Evolutionary conservation across 2,329 filamentous ascomycete species (phyloP).

Genomic region (Zymoseptoria tritici): DNA sequence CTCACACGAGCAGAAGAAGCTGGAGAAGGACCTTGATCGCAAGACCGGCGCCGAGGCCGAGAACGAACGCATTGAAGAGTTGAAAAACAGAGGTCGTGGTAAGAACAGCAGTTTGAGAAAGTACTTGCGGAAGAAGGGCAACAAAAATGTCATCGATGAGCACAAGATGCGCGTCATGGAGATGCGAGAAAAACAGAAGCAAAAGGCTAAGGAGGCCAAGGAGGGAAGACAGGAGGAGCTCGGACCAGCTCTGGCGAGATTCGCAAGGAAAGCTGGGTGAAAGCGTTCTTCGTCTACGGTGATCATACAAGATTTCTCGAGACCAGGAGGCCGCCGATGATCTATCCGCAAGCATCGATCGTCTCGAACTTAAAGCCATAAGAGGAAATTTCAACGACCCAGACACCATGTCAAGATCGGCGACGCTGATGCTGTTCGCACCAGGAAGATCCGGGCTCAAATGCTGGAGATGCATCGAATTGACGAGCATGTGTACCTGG

Average conservation of each 20-base stretch:
- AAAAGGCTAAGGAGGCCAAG: conserved; percentile 60
- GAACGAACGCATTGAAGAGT: conserved; percentile 49
- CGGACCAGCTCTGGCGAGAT: conserved; percentile 78
- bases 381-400: not conserved
- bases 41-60: conserved; percentile 41
- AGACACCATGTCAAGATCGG: not conserved
- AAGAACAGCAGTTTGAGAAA: conserved; percentile 85
- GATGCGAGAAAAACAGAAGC: conserved; percentile 61
- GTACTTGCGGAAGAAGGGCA: conserved; percentile 83
- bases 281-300: not conserved
- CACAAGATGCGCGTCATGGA: conserved; percentile 81
- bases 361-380: not conserved
- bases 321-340: not conserved
- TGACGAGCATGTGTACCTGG: not conserved
- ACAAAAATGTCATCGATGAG: conserved; percentile 93
- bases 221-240: conserved; percentile 65
- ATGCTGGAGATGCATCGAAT: not conserved
- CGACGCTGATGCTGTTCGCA: not conserved
- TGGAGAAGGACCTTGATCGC: conserved; percentile 72
- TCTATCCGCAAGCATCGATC: not conserved
- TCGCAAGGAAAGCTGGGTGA: conserved; percentile 59
- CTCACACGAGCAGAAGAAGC: conserved; percentile 66
- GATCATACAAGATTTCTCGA: not conserved
- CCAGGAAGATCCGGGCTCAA: not conserved
- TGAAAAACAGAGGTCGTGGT: conserved; percentile 73